A percentile compares a stretch with the other conserved stretches of the same genome.
phyloP scores from a whole-genome alignment of 768 basidiomycete genomes.

The Rhodotorula diobovata region DNA sequence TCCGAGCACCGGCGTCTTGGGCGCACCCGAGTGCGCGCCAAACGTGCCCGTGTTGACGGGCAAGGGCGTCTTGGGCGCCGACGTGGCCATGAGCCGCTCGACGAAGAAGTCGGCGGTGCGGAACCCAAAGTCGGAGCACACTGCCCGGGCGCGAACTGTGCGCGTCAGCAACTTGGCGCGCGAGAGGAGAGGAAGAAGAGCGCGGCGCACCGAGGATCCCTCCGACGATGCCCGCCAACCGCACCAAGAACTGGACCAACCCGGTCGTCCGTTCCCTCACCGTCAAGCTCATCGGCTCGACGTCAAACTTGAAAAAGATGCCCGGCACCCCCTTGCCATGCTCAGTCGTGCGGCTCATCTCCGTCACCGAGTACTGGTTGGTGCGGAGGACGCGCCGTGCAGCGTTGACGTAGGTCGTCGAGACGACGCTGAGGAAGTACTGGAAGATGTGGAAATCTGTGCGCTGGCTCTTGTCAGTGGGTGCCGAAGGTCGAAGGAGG shows the following conservation, averaged over 20 bases:
- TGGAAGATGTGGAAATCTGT: conserved; percentile 56
- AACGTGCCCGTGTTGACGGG: conserved; percentile 10
- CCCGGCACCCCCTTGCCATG: conserved; percentile 71
- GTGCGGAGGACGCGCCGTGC: conserved; percentile 58
- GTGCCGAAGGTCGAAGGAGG: neutral
- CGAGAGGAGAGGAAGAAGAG: neutral
- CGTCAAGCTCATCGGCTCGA: conserved; percentile 80
- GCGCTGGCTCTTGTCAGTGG: neutral
- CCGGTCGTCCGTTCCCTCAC: conserved; percentile 83
- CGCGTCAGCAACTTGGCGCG: neutral
- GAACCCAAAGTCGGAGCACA: conserved; percentile 37
- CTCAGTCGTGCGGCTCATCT: conserved; percentile 71
- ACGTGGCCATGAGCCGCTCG: neutral
- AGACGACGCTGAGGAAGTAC: conserved; percentile 92
- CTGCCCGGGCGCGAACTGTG: neutral
- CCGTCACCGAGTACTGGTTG: conserved; percentile 89
- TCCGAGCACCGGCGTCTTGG: neutral
- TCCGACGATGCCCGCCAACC: conserved; percentile 85
- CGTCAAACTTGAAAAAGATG: conserved; percentile 98
- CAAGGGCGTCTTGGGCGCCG: conserved; percentile 13
- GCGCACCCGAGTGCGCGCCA: conserved; percentile 2
- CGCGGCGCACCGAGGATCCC: conserved; percentile 58
- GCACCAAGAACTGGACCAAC: conserved; percentile 73
- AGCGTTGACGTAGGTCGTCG: conserved; percentile 69
- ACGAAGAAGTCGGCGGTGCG: conserved; percentile 32